A percentile compares a stretch with the other conserved stretches of the same genome.
Conservation (phyloP, 129 eudicot genomes). For the carrot (Daucus carota) region DH1_v3.0 NC_030389.2:45332501-45333000, state of each 20-base stretch:
- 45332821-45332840: neutral
- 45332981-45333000: constrained; percentile 10
- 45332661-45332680: constrained; percentile 27
- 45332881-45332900: neutral
- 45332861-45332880: neutral
- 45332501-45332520: constrained; percentile 51
- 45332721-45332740: neutral
- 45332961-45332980: constrained; percentile 6
- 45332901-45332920: neutral
- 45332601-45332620: constrained; percentile 45
- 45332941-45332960: neutral
- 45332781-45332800: neutral
- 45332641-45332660: constrained; percentile 48
- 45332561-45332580: constrained; percentile 61
- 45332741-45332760: neutral
- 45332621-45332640: constrained; percentile 77
- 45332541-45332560: constrained; percentile 50
- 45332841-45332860: neutral
- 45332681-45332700: neutral
- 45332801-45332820: neutral
- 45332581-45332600: constrained; percentile 68
- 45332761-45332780: neutral
- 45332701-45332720: neutral
- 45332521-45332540: constrained; percentile 40
- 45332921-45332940: neutral